Conservation (phyloP, 371 early-diverging fungal species). For the Nosema muscidifuracis region DNA sequence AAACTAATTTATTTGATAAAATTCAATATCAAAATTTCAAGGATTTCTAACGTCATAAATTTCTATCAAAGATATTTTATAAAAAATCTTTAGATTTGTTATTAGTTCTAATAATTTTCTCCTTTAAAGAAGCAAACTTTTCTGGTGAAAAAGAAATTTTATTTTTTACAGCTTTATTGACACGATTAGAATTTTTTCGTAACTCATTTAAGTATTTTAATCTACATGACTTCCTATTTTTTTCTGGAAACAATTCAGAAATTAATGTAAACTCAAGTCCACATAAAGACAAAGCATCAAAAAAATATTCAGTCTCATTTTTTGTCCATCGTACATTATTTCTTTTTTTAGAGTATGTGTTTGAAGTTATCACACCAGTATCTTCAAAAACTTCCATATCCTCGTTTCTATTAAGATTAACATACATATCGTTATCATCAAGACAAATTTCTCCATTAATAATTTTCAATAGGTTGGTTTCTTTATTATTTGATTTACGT, state of each 20-base stretch:
- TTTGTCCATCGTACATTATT: conserved; percentile 52
- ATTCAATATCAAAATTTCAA: no score
- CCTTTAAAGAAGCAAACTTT: conserved; percentile 22
- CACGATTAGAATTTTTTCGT: conserved; percentile 36
- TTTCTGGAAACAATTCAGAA: conserved; percentile 50
- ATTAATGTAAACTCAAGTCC: conserved; percentile 62
- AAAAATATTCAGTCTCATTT: conserved; percentile 59
- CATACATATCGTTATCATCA: conserved; percentile 31
- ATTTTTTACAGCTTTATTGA: conserved; percentile 35
- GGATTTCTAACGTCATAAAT: no score
- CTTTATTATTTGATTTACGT: neutral
- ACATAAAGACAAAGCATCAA: conserved; percentile 54
- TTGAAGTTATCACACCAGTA: conserved; percentile 53
- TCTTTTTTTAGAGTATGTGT: conserved; percentile 52
- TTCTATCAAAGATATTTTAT: no score
- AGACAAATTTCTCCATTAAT: conserved; percentile 57
- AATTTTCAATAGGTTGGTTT: conserved; percentile 46
- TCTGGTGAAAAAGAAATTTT: conserved; percentile 28
- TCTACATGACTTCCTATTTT: conserved; percentile 56
- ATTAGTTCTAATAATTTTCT: no score
- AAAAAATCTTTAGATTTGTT: no score
- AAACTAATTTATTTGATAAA: no score
- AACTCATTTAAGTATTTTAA: conserved; percentile 59
- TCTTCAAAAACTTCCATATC: conserved; percentile 39
- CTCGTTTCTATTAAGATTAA: conserved; percentile 9